Evolutionary conservation across 1,284 basidiomycete species (phyloP).

Genomic region (Cryptococcus hybrid): DNA sequence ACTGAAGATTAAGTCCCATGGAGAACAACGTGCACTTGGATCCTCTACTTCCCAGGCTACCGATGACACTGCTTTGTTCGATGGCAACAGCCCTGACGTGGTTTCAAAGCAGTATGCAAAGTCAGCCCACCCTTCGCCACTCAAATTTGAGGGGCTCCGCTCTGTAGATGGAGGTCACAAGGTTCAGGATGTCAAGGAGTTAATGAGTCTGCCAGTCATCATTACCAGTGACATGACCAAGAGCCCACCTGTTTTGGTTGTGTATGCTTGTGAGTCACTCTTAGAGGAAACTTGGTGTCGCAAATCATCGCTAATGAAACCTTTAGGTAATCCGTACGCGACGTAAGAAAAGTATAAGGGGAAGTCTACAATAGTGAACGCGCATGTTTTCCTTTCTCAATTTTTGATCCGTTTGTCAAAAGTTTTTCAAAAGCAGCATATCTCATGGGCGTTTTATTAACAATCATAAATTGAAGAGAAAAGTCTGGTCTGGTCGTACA

Average conservation of each 20-base stretch:
- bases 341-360: conserved; percentile 2
- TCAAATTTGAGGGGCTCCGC: conserved; percentile 74
- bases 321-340: conserved; percentile 20
- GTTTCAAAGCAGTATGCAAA: conserved; percentile 71
- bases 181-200: conserved; percentile 87
- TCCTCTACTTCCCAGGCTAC: conserved; percentile 66
- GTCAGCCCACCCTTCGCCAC: conserved; percentile 67
- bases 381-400: background rate
- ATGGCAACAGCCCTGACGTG: conserved; percentile 51
- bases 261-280: conserved; percentile 40
- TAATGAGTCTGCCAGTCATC: conserved; percentile 88
- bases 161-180: conserved; percentile 69
- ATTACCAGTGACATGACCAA: conserved; percentile 90
- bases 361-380: background rate
- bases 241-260: conserved; percentile 87
- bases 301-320: background rate
- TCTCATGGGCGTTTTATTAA: too few relatives aligned
- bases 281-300: background rate
- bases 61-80: conserved; percentile 83
- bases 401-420: background rate
- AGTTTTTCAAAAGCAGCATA: too few relatives aligned
- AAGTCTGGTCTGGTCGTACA: background rate
- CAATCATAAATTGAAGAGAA: background rate
- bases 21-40: conserved; percentile 67
- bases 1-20: conserved; percentile 84